Conservation (phyloP, 1,139 yeast genomes). For the Debaryomyces subglobosus region DNA sequence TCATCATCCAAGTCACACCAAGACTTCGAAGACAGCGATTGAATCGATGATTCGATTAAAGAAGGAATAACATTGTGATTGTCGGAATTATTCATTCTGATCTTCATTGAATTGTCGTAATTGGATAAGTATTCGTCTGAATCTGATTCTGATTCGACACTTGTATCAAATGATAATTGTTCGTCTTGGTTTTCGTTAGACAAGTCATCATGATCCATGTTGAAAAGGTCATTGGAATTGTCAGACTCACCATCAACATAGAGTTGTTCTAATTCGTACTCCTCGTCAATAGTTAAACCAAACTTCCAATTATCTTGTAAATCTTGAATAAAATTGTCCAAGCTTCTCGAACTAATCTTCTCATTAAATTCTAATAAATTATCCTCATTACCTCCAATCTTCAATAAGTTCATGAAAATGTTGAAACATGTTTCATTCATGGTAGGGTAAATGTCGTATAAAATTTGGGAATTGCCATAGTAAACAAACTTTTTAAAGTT, state of each 20-base stretch:
- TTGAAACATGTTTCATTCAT: constrained; percentile 42
- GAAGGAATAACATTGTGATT: constrained; percentile 25
- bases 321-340: constrained; percentile 31
- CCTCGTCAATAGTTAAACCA: constrained; percentile 44
- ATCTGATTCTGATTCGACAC: constrained; percentile 5
- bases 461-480: constrained; percentile 34
- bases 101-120: constrained; percentile 7
- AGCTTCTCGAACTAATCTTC: constrained; percentile 31
- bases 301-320: constrained; percentile 33
- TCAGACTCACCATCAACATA: constrained; percentile 12
- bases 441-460: constrained; percentile 46
- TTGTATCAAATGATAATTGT: constrained; percentile 5
- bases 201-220: constrained; percentile 35
- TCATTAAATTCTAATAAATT: constrained; percentile 26
- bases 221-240: constrained; percentile 20
- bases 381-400: constrained; percentile 38
- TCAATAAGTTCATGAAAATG: constrained; percentile 37
- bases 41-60: constrained; percentile 33
- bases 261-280: constrained; percentile 19
- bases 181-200: constrained; percentile 8
- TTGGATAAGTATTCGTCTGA: constrained; percentile 5
- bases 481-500: constrained; percentile 44
- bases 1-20: constrained; percentile 43
- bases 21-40: constrained; percentile 27
- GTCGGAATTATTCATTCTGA: background rate